Base-by-base conservation (phyloP, 257 asterid genomes). In the Craterostigma plantagineum region DNA sequence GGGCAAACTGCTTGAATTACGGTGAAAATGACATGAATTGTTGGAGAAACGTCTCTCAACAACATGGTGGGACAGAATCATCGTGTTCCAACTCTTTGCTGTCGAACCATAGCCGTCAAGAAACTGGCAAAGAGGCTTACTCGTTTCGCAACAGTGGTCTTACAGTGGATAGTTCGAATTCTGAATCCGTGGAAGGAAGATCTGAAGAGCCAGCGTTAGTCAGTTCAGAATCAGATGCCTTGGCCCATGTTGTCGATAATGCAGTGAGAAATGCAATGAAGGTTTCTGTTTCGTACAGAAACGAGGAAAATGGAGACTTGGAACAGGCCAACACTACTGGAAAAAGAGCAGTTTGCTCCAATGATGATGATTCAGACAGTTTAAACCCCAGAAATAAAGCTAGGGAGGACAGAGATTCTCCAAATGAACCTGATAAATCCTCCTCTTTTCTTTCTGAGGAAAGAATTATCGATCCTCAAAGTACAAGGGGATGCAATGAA, bases 51-150 rank as follows among this genome's bases (percentile, higher is more conserved):
- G 68, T 59, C 33, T 49, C 59, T 16, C 67, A 60, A 42, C n/a
- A n/a, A n/a, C 65, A 63, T 42, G n/a, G n/a, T n/a, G 49, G 48
- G 59, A 51, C 65, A 4, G 76, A 70, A 61, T 70, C 78, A 38
- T 70, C 78, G 3, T 66, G 74, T 50, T 70, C 78, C 6, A 63
- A 56, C 34, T 62, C 71, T 18, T 47, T 67, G 34, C 52, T 62
- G 7, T 30, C 50, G 8, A 58, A 58, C 34, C 61, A 35, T 14
- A 53, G 57, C 51, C 56, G 34, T 42, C 61, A 41, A 18, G 72
- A 61, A 35, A 48, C 59, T 15, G 45, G 39, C 23, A 64, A 61
- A 45, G 66, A 58, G 34, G 61, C 59, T 42, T n/a, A 51, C 51
- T 48, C 55, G 10, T 52, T 57, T 13, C 30, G 49, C n/a, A n/a